Percentiles rank a stretch among this genome's conserved stretches.
Conservation (phyloP, 352 stramenopile species). For the Phytophthora uliginosa region DNA sequence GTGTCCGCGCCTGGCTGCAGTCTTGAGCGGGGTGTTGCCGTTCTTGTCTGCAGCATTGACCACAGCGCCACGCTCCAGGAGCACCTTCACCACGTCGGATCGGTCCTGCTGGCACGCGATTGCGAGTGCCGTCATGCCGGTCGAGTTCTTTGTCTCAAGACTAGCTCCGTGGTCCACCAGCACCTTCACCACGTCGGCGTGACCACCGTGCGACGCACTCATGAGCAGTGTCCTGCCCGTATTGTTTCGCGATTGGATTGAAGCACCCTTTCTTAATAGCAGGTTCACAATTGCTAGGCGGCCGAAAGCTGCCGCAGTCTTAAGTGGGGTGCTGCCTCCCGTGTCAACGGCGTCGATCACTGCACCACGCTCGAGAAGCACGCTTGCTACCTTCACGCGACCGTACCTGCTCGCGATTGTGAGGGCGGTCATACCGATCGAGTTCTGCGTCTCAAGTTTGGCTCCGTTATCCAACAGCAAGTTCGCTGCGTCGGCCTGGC, state of each 20-base stretch:
- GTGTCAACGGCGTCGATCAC: background rate
- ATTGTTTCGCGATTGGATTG: background rate
- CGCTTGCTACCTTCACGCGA: background rate
- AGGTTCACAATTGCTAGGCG: background rate
- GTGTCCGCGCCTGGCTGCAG: background rate
- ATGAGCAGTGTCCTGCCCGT: slow-evolving; percentile 3
- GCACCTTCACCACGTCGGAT: slow-evolving; percentile 2
- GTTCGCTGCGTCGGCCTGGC: background rate
- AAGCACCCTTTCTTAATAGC: background rate
- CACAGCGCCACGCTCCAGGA: slow-evolving; percentile 1
- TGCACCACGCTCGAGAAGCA: background rate
- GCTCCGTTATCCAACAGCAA: background rate
- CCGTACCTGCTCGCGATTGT: background rate
- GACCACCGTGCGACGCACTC: background rate
- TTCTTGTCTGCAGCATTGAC: slow-evolving; percentile 12
- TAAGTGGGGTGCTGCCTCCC: background rate
- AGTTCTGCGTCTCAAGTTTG: background rate
- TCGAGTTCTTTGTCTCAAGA: slow-evolving; percentile 1
- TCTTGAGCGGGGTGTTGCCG: slow-evolving; percentile 12
- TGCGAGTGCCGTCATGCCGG: slow-evolving; percentile 3
- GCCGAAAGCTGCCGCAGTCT: background rate
- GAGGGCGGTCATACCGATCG: background rate
- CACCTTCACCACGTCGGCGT: slow-evolving; percentile 1
- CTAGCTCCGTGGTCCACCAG: slow-evolving; percentile 16
- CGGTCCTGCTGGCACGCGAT: background rate